phyloP scores from a whole-genome alignment of 768 basidiomycete species.

The Kwoniella heveanensis region DNA sequence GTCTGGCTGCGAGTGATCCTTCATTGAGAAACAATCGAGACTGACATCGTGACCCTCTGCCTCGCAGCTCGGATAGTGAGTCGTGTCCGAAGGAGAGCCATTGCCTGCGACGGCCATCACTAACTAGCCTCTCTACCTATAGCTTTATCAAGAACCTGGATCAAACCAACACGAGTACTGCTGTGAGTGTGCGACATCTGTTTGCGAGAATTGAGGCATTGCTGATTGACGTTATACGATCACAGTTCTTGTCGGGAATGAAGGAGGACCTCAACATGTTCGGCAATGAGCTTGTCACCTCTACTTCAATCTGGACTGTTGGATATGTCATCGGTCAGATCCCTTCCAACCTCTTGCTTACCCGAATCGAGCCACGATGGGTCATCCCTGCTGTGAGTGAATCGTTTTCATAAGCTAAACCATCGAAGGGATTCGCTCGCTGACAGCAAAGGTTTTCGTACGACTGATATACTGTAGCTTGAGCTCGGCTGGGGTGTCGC shows the following conservation, averaged over 20 bases:
- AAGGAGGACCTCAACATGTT: slow-evolving; percentile 48
- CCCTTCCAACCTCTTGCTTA: slow-evolving; percentile 43
- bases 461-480: too few species aligned
- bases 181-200: slow-evolving; percentile 20
- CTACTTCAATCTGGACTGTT: slow-evolving; percentile 43
- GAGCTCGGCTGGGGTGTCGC: slow-evolving; percentile 48
- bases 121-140: not conserved
- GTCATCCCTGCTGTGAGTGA: slow-evolving; percentile 39
- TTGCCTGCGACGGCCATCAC: not conserved
- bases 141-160: slow-evolving; percentile 36
- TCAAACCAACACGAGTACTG: slow-evolving; percentile 39
- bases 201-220: not conserved
- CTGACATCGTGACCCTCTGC: too few species aligned
- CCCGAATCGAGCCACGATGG: slow-evolving; percentile 45
- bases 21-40: too few species aligned
- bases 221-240: not conserved
- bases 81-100: not conserved
- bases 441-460: too few species aligned
- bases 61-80: slow-evolving; percentile 14
- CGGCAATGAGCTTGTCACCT: slow-evolving; percentile 40
- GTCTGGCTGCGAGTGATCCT: too few species aligned
- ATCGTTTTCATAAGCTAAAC: too few species aligned
- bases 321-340: slow-evolving; percentile 33
- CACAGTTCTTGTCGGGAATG: slow-evolving; percentile 38
- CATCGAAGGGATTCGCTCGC: too few species aligned